A percentile compares a stretch with the other conserved stretches of the same genome.
These are phyloP conservation scores for Dothideomycetes sp. DNA, from an alignment of 2,329 filamentous ascomycete species.

Conservation along the genomic window DNA sequence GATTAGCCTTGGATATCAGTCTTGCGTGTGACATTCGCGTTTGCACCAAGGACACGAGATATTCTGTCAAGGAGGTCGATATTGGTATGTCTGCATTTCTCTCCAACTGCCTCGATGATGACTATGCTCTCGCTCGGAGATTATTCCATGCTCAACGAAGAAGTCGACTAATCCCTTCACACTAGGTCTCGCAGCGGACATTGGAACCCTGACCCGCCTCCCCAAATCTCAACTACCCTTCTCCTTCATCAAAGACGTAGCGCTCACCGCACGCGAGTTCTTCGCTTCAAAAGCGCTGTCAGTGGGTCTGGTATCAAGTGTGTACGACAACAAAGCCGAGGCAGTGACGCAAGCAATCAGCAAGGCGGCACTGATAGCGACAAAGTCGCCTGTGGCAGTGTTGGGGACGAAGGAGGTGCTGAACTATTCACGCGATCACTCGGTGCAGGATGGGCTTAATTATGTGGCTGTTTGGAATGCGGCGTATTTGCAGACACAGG, in stretches of 20 bases:
- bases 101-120: too few species aligned
- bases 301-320: conserved; percentile 60
- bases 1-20: conserved; percentile 61
- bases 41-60: conserved; percentile 42
- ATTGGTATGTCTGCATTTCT: too few species aligned
- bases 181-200: conserved; percentile 66
- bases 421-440: conserved; percentile 70
- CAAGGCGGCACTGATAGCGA: conserved; percentile 54
- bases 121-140: too few species aligned
- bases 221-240: conserved; percentile 61
- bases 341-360: conserved; percentile 53
- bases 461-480: conserved; percentile 87
- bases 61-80: conserved; percentile 72
- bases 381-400: conserved; percentile 80
- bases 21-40: conserved; percentile 62
- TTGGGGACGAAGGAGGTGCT: conserved; percentile 80
- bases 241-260: conserved; percentile 73
- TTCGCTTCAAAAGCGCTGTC: conserved; percentile 54
- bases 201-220: conserved; percentile 62
- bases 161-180: too few species aligned
- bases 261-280: conserved; percentile 60
- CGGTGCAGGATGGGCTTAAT: conserved; percentile 63
- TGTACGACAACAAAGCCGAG: conserved; percentile 49
- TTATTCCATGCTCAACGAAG: too few species aligned
- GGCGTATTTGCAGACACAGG: conserved; percentile 67